Base-by-base conservation (phyloP, 805 yeast genomes). In the Kodamaea sagamina region DNA sequence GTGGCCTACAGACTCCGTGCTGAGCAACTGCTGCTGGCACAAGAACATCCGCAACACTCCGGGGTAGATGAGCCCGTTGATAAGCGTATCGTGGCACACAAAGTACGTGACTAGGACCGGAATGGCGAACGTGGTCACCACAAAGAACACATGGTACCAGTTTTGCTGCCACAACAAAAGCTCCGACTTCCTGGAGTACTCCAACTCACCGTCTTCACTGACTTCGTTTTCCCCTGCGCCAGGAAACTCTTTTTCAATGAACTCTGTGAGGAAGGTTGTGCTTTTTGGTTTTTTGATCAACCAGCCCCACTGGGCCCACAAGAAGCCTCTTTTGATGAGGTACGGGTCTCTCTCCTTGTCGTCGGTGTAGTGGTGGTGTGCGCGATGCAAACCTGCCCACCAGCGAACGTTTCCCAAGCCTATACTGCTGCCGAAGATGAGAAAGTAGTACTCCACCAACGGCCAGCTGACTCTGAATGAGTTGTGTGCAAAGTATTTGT, bases 291-390 rank as follows among this genome's bases (percentile, higher is more conserved):
- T 75, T 46, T 84, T 70, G 25, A 89, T 58, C 67, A 86, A 75
- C 95, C 96, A 90, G 3, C 97, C 97, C 66, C 89, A 71, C 65
- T 89, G 96, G 25, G 92, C 81, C 77, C 81, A 89, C 55, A 77
- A 65, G 53, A 89, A 75, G 0, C 97, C 97, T 46, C 86, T 75
- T 57, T 90, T 78, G 28, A 86, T 83, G 56, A 82, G 82, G 64
- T 87, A 89, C 1, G 98, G 97, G 62, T 90, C 98, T 54, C 77
- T 75, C 47, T 87, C 95, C 0, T 95, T 84, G 58, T 90, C 96
- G 47, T 70, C 75, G 32, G 93, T 83, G 62, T 77, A 86, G 46
- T 92, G 79, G 64, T 90, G 97, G 67, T 90, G 97, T 3, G 93
- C 89, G 47, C 95, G 72, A 68, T 90, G 98, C 36, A 86, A 74